Evolutionary conservation across 352 stramenopile genomes (phyloP), one percentile per base, ranked within the genome.

Genomic region (Pythium coloratum): DNA sequence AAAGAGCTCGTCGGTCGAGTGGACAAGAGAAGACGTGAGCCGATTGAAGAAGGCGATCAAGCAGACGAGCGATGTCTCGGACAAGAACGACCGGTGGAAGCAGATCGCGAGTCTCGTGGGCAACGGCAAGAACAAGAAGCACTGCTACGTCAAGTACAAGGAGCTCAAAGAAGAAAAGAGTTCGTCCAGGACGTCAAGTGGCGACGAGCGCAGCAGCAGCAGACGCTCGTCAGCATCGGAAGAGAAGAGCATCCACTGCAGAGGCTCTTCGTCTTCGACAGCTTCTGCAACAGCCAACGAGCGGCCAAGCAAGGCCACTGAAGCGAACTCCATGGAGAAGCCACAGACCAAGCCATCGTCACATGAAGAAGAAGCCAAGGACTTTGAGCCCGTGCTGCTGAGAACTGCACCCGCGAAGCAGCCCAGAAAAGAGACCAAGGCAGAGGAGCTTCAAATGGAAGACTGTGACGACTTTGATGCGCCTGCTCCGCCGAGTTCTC

Each of bases 111-210:
- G 16, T n/a, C 49, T 84, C 13, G 80, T 94, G 13, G 80, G 84
- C 13, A 82, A 79, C 47, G 69, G 70, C 1, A 90, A 88, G 59
- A 77, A 71, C n/a, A 93, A 93, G 55, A 91, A 91, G 65, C 74
- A 91, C 46, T 94, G 86, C 71, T 92, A 93, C 62, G 20, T 91
- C 33, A 93, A 94, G 70, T 94, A 94, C 75, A 94, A 94, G 68
- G 75, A 90, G 42, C 73, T 94, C 32, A 91, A 90, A 59, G 73
- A 88, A 32, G 79, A 88, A 55, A 87, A 84, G 40, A 69, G 64
- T 3, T 82, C 74, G 33, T 67, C 71, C 4, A 46, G 32, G 3
- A 42, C 33, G 3, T 40, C 38, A 0, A 61, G 47, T 67, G 51
- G 20, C 6, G 20, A 46, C n/a, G 54, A 54, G n/a, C 14, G 54